Evolutionary conservation across 2,329 filamentous ascomycete genomes (phyloP).

Genomic region (Keithomyces neogunnii): DNA sequence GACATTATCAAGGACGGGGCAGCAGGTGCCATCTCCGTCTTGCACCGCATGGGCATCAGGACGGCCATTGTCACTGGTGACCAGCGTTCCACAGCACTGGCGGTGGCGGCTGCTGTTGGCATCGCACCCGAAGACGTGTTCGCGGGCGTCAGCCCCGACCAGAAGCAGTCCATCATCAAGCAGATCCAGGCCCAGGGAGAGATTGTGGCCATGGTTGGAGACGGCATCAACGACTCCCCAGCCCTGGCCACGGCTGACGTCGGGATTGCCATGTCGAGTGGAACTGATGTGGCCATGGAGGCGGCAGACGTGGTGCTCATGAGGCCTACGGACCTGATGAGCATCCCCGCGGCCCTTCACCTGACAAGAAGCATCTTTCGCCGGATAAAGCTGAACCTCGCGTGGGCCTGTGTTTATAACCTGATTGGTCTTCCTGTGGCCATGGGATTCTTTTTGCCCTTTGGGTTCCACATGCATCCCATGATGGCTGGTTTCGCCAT

Average conservation of each 20-base stretch:
- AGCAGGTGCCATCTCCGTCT: slow-evolving; percentile 67
- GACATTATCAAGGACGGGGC: slow-evolving; percentile 90
- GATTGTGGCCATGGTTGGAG: slow-evolving; percentile 90
- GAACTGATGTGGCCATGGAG: slow-evolving; percentile 96
- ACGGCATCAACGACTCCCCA: slow-evolving; percentile 97
- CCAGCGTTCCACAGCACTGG: slow-evolving; percentile 72
- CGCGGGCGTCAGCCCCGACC: slow-evolving; percentile 80
- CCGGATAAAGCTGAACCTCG: slow-evolving; percentile 87
- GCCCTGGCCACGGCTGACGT: slow-evolving; percentile 88
- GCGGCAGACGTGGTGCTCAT: slow-evolving; percentile 94
- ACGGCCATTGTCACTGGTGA: slow-evolving; percentile 93
- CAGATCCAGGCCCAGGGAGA: slow-evolving; percentile 67
- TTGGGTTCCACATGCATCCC: slow-evolving; percentile 80
- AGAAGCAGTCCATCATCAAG: slow-evolving; percentile 81
- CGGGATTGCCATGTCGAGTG: slow-evolving; percentile 84
- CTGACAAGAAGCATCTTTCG: slow-evolving; percentile 79
- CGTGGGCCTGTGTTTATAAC: slow-evolving; percentile 93
- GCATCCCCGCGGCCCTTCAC: slow-evolving; percentile 79
- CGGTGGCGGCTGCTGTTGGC: slow-evolving; percentile 75
- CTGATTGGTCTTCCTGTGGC: slow-evolving; percentile 84
- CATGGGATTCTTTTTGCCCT: slow-evolving; percentile 90
- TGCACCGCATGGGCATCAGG: slow-evolving; percentile 77
- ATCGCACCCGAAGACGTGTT: slow-evolving; percentile 70
- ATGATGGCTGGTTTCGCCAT: slow-evolving; percentile 94
- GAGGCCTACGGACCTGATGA: slow-evolving; percentile 83